Base-by-base conservation (phyloP, 805 yeast genomes). In the Peterozyma toletana region DNA sequence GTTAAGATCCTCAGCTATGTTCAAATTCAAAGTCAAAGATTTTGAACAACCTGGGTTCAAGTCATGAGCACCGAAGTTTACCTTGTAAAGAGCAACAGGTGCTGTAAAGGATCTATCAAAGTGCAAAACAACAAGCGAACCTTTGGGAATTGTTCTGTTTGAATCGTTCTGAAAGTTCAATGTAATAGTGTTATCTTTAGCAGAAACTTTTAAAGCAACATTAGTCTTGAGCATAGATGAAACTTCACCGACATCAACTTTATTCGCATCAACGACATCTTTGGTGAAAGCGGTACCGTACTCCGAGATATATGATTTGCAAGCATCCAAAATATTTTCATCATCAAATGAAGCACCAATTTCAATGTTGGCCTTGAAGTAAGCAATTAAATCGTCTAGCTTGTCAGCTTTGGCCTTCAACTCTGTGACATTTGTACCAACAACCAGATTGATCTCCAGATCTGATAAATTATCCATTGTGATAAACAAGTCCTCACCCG, bases 241-340 rank as follows among this genome's bases (percentile, higher is more conserved):
- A 11, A n/a, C 40, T 13, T 16, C 9, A n/a, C 17, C 18, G 9
- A 9, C 3, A 14, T 30, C 33, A 17, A 30, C 4, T 3, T 11
- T 30, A 6, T 39, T 29, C 11, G 37, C 6, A 16, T 35, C 36
- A n/a, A 30, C 21, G 3, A 14, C 36, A 5, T 36, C 15, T 27
- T 37, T 39, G 11, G 41, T 38, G 15, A 43, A 42, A 33, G 35
- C 31, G 13, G 34, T 21, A 11, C 41, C 46, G 21, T 42, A 41
- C 15, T 40, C 46, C 16, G 17, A 14, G 17, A 36, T 46, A 36
- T 34, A 37, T 33, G 40, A 16, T 33, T 42, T 34, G 37, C 36
- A 42, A 18, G 38, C 36, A 33, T 35, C 29, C 30, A 31, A 9
- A 27, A 40, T 35, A 17, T 42, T 42, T 17, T 38, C 43, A 27